phyloP scores from a whole-genome alignment of 345 rosid species.

The Cardamine resedifolia region DNA sequence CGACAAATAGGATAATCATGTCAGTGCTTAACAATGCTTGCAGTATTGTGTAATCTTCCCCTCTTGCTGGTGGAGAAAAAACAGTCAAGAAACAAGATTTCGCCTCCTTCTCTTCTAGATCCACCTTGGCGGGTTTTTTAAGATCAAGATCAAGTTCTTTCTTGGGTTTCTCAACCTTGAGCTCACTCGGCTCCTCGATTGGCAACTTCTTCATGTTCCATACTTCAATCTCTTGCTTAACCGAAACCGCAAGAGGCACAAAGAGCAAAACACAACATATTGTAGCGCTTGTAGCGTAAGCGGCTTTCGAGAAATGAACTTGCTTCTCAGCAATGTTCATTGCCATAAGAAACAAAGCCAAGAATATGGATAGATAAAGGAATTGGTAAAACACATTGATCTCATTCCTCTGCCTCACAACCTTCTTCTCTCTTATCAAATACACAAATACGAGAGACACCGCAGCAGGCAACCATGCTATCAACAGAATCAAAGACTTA shows the following conservation, averaged over 20 bases:
- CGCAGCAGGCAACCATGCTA: constrained; percentile 85
- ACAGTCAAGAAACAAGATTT: constrained; percentile 55
- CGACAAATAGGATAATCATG: constrained; percentile 60
- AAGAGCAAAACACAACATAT: constrained; percentile 55
- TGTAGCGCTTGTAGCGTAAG: constrained; percentile 50
- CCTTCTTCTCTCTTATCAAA: constrained; percentile 54
- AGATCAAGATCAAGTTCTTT: constrained; percentile 33
- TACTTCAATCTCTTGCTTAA: constrained; percentile 57
- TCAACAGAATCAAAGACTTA: constrained; percentile 66
- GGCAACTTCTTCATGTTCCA: constrained; percentile 54
- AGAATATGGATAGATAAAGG: constrained; percentile 52
- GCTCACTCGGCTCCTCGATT: constrained; percentile 27
- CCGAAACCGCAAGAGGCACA: constrained; percentile 56
- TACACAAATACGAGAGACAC: constrained; percentile 69
- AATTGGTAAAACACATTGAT: constrained; percentile 57
- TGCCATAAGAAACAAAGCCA: constrained; percentile 78
- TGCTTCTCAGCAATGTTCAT: constrained; percentile 56
- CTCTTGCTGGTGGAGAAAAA: constrained; percentile 62
- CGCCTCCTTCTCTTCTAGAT: constrained; percentile 17
- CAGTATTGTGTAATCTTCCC: constrained; percentile 85
- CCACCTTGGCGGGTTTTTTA: neutral
- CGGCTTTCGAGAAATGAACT: constrained; percentile 50
- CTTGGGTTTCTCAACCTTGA: constrained; percentile 29
- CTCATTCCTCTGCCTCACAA: constrained; percentile 59
- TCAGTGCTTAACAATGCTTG: constrained; percentile 78